Evolutionary conservation across 2,329 filamentous ascomycete species (phyloP).

Genomic region (Talaromyces sp.): DNA sequence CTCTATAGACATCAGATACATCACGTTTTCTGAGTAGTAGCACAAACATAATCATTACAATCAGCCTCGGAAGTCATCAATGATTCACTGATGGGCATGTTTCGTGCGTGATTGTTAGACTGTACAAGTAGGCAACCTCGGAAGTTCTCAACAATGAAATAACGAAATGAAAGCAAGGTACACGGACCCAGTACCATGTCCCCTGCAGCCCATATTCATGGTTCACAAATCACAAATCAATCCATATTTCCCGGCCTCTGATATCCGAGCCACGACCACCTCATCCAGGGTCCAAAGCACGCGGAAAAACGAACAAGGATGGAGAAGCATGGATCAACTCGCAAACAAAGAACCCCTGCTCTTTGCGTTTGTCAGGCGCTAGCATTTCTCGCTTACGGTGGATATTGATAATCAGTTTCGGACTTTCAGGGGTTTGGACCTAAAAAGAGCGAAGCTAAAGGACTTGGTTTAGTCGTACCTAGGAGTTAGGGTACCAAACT

Average conservation of each 20-base stretch:
- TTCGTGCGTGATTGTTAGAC: background rate
- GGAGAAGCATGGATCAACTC: background rate
- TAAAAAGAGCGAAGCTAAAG: background rate
- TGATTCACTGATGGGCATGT: background rate
- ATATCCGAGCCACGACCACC: background rate
- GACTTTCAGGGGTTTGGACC: background rate
- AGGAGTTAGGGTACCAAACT: constrained; percentile 2
- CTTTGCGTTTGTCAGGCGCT: background rate
- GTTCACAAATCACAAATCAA: background rate
- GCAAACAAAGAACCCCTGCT: background rate
- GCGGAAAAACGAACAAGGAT: background rate
- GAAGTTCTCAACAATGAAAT: background rate
- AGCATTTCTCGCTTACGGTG: background rate
- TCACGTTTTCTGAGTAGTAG: background rate
- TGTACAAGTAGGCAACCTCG: no score
- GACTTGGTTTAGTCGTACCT: no score
- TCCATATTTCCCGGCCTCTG: background rate
- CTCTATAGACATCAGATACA: background rate
- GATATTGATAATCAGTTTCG: background rate
- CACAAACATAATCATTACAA: no score
- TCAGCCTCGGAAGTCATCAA: no score
- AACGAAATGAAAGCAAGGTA: background rate
- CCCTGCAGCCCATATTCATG: background rate
- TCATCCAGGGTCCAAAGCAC: background rate
- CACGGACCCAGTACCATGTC: constrained; percentile 4